These are phyloP conservation scores for Dendrothele bispora DNA, from an alignment of 768 basidiomycete species.

Conservation along the genomic window DNA sequence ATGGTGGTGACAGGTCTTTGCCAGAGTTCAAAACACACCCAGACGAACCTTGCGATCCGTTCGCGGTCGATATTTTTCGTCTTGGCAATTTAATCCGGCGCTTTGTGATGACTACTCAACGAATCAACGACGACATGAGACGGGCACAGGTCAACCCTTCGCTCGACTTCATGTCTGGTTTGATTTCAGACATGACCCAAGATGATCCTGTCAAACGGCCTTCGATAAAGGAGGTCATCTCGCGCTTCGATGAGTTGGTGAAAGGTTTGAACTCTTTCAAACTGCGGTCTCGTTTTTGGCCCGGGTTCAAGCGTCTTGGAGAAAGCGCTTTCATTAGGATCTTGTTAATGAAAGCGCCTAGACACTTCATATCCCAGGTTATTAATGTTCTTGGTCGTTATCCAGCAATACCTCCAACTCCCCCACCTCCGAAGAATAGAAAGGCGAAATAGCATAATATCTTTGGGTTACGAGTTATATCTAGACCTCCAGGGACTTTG, in stretches of 20 bases:
- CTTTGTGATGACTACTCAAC: neutral
- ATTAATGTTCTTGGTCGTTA: neutral
- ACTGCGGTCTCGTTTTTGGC: slow-evolving; percentile 20
- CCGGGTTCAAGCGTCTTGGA: neutral
- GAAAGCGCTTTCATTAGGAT: neutral
- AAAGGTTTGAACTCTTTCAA: slow-evolving; percentile 10
- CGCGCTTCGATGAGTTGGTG: neutral
- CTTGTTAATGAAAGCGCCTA: neutral
- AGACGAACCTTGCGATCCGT: slow-evolving; percentile 30
- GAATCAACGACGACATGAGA: neutral
- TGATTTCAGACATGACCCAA: slow-evolving; percentile 27
- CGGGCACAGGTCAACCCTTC: neutral
- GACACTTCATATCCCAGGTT: neutral
- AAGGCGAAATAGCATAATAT: too few species aligned
- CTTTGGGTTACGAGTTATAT: too few species aligned
- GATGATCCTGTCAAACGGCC: slow-evolving; percentile 15
- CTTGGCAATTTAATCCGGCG: slow-evolving; percentile 34
- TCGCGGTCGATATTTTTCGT: slow-evolving; percentile 43
- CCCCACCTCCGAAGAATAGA: too few species aligned
- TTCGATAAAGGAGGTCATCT: slow-evolving; percentile 17
- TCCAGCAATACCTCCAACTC: neutral
- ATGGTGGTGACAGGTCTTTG: slow-evolving; percentile 40
- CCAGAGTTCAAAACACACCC: slow-evolving; percentile 32
- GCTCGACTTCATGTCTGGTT: too few species aligned
- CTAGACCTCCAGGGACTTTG: neutral